phyloP scores from a whole-genome alignment of 768 basidiomycete species.

The Lenzites betulinus region DNA sequence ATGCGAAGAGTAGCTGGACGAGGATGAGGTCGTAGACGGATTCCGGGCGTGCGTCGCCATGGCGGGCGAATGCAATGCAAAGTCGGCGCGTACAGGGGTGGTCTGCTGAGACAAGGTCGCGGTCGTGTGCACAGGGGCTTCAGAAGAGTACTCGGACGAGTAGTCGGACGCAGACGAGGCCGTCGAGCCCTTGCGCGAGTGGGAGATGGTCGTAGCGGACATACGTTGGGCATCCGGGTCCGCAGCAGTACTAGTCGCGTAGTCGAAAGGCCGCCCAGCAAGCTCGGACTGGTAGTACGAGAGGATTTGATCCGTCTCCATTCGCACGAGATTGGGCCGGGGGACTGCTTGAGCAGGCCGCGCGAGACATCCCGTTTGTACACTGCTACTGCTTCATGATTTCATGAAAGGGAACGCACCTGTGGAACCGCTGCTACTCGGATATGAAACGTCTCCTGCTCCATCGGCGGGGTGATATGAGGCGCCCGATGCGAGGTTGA shows the following conservation, averaged over 20 bases:
- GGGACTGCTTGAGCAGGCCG: constrained; percentile 1
- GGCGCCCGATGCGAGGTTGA: constrained; percentile 7
- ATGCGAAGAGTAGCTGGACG: constrained; percentile 12
- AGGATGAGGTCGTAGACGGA: not conserved
- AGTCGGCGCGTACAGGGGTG: constrained; percentile 4
- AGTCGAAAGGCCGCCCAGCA: constrained; percentile 37
- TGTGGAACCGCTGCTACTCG: not conserved
- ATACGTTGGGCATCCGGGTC: constrained; percentile 14
- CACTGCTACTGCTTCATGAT: not conserved
- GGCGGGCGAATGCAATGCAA: not conserved
- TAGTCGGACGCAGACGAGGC: constrained; percentile 51
- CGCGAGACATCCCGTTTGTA: not conserved
- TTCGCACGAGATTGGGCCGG: constrained; percentile 31
- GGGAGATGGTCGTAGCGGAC: constrained; percentile 17
- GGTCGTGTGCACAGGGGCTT: not conserved
- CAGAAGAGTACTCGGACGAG: constrained; percentile 43
- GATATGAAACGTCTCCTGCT: not conserved
- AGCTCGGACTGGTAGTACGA: constrained; percentile 60
- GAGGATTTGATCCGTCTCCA: constrained; percentile 47
- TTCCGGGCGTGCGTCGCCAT: not conserved
- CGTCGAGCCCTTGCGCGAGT: constrained; percentile 2
- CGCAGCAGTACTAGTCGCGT: constrained; percentile 22
- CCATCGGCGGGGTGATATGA: not conserved
- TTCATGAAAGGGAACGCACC: constrained; percentile 8
- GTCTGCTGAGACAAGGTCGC: not conserved